Percentiles rank a stretch among this genome's conserved stretches.
Evolutionary conservation across 495 filamentous ascomycete species (phyloP).

Genomic region (Daldinia vernicosa): DNA sequence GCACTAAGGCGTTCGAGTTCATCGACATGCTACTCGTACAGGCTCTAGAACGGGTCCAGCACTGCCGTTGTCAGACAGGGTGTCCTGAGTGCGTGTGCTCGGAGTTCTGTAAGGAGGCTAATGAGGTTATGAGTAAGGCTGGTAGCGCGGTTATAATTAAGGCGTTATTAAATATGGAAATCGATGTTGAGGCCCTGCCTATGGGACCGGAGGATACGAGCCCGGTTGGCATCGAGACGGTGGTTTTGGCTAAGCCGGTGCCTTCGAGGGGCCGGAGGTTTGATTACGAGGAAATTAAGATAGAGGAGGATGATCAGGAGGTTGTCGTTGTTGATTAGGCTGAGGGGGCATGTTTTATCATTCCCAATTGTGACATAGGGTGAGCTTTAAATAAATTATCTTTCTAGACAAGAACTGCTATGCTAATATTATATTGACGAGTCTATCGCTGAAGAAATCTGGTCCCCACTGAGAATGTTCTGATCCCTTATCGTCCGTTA

Average conservation of each 20-base stretch:
- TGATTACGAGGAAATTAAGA: conserved; percentile 31
- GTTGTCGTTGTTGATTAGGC: conserved; percentile 10
- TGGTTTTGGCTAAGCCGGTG: conserved; percentile 75
- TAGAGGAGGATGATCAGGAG: conserved; percentile 31
- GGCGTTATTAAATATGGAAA: conserved; percentile 75
- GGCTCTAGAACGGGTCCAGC: conserved; percentile 79
- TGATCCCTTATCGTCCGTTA: too few relatives aligned
- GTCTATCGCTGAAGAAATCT: background rate
- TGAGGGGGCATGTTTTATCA: background rate
- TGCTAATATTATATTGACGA: too few relatives aligned
- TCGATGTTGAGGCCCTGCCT: conserved; percentile 79
- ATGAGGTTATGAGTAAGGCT: conserved; percentile 92
- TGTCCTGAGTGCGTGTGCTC: conserved; percentile 89
- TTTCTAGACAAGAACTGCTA: too few relatives aligned
- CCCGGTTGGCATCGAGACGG: conserved; percentile 82
- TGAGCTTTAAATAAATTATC: background rate
- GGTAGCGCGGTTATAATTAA: conserved; percentile 83
- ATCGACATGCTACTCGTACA: conserved; percentile 79
- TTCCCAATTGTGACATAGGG: background rate
- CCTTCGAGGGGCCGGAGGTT: conserved; percentile 40
- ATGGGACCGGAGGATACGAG: conserved; percentile 78
- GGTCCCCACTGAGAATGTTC: background rate
- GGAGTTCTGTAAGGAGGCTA: conserved; percentile 86
- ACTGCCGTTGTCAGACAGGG: conserved; percentile 74
- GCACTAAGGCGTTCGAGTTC: conserved; percentile 92